phyloP scores from a whole-genome alignment of 306 rosid genomes.

The Canavalia ensiformis region DNA sequence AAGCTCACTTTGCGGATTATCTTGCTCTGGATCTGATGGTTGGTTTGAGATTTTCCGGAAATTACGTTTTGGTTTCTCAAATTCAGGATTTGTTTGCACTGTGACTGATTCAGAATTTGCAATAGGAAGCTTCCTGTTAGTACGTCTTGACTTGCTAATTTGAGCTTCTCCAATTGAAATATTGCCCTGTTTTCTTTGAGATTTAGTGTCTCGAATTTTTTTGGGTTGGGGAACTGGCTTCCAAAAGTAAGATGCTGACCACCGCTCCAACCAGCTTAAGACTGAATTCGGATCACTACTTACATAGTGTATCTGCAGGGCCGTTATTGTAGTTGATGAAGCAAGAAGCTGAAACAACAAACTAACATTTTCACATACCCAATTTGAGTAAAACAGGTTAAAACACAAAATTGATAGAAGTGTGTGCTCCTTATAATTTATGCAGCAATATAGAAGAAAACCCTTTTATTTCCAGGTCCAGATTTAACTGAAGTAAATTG shows the following conservation, averaged over 20 bases:
- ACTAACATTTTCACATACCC: slow-evolving; percentile 33
- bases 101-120: slow-evolving; percentile 59
- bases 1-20: slow-evolving; percentile 83
- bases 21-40: slow-evolving; percentile 63
- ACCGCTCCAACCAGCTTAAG: slow-evolving; percentile 74
- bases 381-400: background rate
- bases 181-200: slow-evolving; percentile 65
- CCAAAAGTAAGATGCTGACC: slow-evolving; percentile 83
- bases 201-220: slow-evolving; percentile 58
- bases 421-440: background rate
- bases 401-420: background rate
- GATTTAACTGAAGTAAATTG: slow-evolving; percentile 15
- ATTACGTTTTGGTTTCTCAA: slow-evolving; percentile 80
- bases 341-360: slow-evolving; percentile 69
- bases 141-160: slow-evolving; percentile 65
- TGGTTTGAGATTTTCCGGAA: slow-evolving; percentile 62
- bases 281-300: slow-evolving; percentile 69
- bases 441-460: background rate
- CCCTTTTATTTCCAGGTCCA: background rate
- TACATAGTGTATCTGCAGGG: slow-evolving; percentile 65
- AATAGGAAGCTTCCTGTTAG: slow-evolving; percentile 62
- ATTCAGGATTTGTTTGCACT: slow-evolving; percentile 62
- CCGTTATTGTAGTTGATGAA: slow-evolving; percentile 62
- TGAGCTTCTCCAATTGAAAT: slow-evolving; percentile 66
- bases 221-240: slow-evolving; percentile 75